These are phyloP conservation scores for Aegilops tauschii DNA, from an alignment of 176 grass and related monocot species.

Conservation along the genomic window DNA sequence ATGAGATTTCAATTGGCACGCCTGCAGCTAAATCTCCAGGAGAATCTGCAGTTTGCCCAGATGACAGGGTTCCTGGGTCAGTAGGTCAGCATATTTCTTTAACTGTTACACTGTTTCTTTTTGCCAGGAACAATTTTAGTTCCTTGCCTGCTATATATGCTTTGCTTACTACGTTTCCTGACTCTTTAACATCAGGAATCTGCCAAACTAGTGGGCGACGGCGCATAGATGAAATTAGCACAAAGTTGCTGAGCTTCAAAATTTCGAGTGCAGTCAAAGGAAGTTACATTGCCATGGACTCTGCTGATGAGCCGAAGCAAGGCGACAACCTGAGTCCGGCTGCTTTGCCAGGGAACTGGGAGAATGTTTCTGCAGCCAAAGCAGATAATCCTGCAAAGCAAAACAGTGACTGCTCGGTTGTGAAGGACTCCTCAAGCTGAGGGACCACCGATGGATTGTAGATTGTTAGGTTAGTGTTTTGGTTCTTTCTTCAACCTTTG, in stretches of 20 bases:
- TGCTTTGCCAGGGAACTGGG: neutral
- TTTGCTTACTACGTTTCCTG: neutral
- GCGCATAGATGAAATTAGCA: conserved; percentile 17
- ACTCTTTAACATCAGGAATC: conserved; percentile 6
- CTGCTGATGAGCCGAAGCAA: neutral
- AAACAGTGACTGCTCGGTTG: neutral
- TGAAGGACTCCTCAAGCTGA: conserved; percentile 18
- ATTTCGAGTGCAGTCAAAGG: conserved; percentile 36
- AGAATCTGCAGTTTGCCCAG: conserved; percentile 8
- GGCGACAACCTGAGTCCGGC: neutral
- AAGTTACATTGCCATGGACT: conserved; percentile 5
- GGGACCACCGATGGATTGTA: neutral
- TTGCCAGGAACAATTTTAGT: neutral
- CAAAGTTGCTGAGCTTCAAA: conserved; percentile 27
- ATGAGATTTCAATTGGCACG: neutral
- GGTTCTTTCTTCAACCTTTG: conserved; percentile 25
- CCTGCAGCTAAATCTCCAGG: neutral
- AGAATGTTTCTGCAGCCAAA: conserved; percentile 23
- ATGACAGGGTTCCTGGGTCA: neutral
- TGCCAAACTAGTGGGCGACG: conserved; percentile 5
- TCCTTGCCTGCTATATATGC: neutral
- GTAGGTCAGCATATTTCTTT: conserved; percentile 9
- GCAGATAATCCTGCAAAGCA: neutral
- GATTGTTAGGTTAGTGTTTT: neutral
- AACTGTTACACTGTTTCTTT: neutral